Percentiles rank a stretch among this genome's conserved stretches.
These are phyloP conservation scores for Rhododendron mucronatum DNA, from an alignment of 148 eudicot species.

Conservation along the genomic window DNA sequence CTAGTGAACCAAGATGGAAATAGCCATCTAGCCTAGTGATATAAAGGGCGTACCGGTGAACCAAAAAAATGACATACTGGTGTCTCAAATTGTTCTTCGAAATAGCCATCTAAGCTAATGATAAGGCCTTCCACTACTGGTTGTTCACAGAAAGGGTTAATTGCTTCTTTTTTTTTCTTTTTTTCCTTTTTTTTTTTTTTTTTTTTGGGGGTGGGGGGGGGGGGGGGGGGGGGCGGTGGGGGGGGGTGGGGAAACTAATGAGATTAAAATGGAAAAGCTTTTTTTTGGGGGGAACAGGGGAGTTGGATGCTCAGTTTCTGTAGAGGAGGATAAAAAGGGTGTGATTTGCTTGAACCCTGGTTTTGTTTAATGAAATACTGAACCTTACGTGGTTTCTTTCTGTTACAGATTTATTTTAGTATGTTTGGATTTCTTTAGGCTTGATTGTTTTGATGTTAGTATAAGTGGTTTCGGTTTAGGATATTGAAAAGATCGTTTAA, in stretches of 20 bases:
- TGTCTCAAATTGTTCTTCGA: background rate
- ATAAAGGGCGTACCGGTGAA: no score
- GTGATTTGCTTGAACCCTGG: background rate
- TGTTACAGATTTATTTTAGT: background rate
- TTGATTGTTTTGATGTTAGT: background rate
- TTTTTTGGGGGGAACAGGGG: background rate
- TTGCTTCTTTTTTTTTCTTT: background rate
- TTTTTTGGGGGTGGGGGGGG: no score
- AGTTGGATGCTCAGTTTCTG: background rate
- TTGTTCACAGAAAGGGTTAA: background rate
- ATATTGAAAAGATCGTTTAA: no score
- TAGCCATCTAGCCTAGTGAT: background rate
- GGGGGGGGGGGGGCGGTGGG: no score
- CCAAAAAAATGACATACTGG: background rate
- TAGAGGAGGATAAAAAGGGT: background rate
- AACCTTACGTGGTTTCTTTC: background rate
- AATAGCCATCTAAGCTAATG: background rate
- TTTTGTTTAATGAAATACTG: background rate
- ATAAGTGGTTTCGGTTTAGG: no score
- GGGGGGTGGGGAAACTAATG: background rate
- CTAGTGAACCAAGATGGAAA: background rate
- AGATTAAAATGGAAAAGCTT: background rate
- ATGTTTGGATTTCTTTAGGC: background rate
- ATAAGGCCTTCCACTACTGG: background rate
- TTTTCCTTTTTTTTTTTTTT: no score